These are phyloP conservation scores for Hypoxylon sp. DNA, from an alignment of 2,329 filamentous ascomycete species.

Conservation along the genomic window DNA sequence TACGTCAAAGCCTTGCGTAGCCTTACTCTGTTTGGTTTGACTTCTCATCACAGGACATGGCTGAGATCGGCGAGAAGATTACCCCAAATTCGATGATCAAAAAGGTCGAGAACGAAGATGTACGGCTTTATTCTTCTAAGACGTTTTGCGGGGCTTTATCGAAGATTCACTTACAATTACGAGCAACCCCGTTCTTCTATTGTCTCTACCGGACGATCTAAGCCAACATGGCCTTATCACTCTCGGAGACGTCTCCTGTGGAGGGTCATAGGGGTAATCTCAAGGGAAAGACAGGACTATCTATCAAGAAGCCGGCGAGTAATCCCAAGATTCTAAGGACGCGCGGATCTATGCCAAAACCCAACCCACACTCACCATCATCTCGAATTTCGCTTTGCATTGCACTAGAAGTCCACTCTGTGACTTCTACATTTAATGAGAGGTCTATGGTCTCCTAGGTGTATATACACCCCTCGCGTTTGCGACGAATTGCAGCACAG, in stretches of 20 bases:
- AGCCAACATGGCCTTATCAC: neutral
- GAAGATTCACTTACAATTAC: slow-evolving; percentile 3
- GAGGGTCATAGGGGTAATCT: neutral
- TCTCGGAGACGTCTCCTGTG: neutral
- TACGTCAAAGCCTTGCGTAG: neutral
- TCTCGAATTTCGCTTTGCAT: slow-evolving; percentile 8
- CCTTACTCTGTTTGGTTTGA: neutral
- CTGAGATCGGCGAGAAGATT: neutral
- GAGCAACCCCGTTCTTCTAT: neutral
- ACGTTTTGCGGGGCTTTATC: slow-evolving; percentile 4
- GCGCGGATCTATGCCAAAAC: neutral
- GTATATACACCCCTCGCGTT: slow-evolving; percentile 35
- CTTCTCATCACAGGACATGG: slow-evolving; percentile 2
- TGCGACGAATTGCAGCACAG: slow-evolving; percentile 27
- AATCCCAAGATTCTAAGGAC: neutral
- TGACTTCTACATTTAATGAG: slow-evolving; percentile 23
- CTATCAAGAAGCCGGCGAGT: neutral
- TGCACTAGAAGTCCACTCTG: slow-evolving; percentile 8
- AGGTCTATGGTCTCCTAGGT: slow-evolving; percentile 8
- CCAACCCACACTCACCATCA: neutral
- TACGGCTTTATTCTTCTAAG: slow-evolving; percentile 3
- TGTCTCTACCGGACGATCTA: neutral
- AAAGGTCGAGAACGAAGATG: neutral
- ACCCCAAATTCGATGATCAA: neutral
- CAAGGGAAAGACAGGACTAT: neutral